Percentiles rank a stretch among this genome's conserved stretches.
phyloP scores from a whole-genome alignment of 2,329 filamentous ascomycete genomes.

The Graphium sp. region DNA sequence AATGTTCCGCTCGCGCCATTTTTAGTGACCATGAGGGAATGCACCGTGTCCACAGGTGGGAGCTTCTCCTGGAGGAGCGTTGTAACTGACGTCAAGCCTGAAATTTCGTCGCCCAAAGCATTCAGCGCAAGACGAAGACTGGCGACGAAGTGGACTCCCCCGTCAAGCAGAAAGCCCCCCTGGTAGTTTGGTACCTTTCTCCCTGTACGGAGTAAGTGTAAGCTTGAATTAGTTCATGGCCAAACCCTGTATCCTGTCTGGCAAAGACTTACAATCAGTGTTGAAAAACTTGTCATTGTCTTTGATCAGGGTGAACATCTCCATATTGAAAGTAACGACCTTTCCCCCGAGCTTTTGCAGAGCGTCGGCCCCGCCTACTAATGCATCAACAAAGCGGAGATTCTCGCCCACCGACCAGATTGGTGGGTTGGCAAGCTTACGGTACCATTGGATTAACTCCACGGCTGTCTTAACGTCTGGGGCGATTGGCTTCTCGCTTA shows the following conservation, averaged over 20 bases:
- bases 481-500: slow-evolving; percentile 54
- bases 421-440: slow-evolving; percentile 10
- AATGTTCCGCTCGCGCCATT: slow-evolving; percentile 40
- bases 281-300: slow-evolving; percentile 27
- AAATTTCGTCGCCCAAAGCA: slow-evolving; percentile 21
- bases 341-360: slow-evolving; percentile 5
- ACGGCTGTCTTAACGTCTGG: slow-evolving; percentile 31
- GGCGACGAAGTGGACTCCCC: slow-evolving; percentile 57
- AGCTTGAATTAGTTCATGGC: too few relatives aligned
- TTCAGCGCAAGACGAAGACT: slow-evolving; percentile 40
- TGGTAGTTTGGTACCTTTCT: slow-evolving; percentile 54
- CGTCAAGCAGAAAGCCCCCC: slow-evolving; percentile 63
- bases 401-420: slow-evolving; percentile 56
- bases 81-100: slow-evolving; percentile 35
- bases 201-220: too few relatives aligned
- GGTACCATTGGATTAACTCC: slow-evolving; percentile 19
- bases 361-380: slow-evolving; percentile 23
- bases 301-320: slow-evolving; percentile 24
- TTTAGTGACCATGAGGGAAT: slow-evolving; percentile 35
- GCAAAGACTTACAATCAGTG: slow-evolving; percentile 19
- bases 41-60: slow-evolving; percentile 49
- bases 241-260: not conserved
- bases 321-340: slow-evolving; percentile 18
- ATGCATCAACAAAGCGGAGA: slow-evolving; percentile 45
- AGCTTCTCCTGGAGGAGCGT: slow-evolving; percentile 36